Base-by-base conservation (phyloP, 352 stramenopile genomes). In the Phytophthora sojae region DNA sequence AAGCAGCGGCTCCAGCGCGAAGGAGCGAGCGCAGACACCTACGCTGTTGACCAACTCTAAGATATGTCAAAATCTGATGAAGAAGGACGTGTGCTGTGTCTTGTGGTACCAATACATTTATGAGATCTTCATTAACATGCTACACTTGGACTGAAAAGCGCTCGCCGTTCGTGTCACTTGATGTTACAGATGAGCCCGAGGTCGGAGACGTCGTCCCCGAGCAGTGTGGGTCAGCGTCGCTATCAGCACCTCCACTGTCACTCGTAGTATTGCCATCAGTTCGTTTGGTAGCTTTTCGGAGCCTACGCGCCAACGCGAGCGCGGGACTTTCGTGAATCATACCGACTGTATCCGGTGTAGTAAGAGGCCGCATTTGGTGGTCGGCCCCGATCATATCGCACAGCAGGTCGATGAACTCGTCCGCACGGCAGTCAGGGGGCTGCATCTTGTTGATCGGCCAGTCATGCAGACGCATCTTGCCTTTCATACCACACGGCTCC, bases 391-490 rank as follows among this genome's bases (percentile, higher is more conserved):
- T 71, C 64, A 95, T 85, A 57, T 91, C 80, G 53, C 78, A 86
- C 6, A 95, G 50, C n/a, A 95, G 47, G 19, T 93, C 81, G 49
- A 95, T 93, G 50, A 93, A 93, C 59, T 93, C 84, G 52, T 86
- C 61, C 1, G 85, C 84, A 26, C 71, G 66, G 66, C 85, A 93
- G n/a, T 84, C 85, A 6, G 74, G 69, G 39, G 76, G 77, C 59
- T 93, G 83, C 81, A 90, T 91, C 68, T 93, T 93, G 78, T 81
- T 89, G 60, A 93, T 88, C 11, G 82, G 65, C 88, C 88, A 95
- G 76, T 92, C 86, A 56, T 95, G 88, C n/a, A 95, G 77, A 9
- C 82, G 81, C 61, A 91, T 64, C 47, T 92, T 90, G 15, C 84
- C 86, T 61, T 90, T 91, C 50, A 93, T 68, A 6, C 84, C 83